Evolutionary conservation across 1,284 basidiomycete species (phyloP).

Genomic region (Boletus coffeatus): DNA sequence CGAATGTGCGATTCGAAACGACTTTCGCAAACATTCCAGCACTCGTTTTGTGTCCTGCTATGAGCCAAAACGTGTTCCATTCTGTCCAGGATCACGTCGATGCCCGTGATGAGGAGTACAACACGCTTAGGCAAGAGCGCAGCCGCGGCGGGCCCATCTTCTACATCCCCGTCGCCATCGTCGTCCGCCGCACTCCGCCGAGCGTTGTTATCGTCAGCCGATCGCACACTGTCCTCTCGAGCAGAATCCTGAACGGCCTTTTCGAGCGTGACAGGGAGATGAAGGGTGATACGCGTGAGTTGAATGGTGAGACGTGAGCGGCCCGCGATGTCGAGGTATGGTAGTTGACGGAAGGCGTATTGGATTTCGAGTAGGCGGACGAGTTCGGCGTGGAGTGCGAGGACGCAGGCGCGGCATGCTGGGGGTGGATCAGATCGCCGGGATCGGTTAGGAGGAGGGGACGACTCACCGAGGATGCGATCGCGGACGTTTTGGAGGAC

Average conservation of each 20-base stretch:
- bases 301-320: conserved; percentile 73
- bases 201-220: neutral
- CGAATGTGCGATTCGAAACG: too few relatives aligned
- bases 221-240: conserved; percentile 9
- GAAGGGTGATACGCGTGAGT: conserved; percentile 75
- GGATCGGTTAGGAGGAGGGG: neutral
- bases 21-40: too few relatives aligned
- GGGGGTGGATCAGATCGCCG: neutral
- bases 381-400: conserved; percentile 69
- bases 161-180: conserved; percentile 7
- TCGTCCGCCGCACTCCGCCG: conserved; percentile 9
- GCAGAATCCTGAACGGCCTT: conserved; percentile 48
- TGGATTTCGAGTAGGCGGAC: conserved; percentile 74
- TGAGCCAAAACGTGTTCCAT: conserved; percentile 53
- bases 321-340: conserved; percentile 76
- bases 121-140: conserved; percentile 52
- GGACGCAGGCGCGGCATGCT: conserved; percentile 75
- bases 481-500: conserved; percentile 61
- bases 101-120: conserved; percentile 49
- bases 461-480: conserved; percentile 56
- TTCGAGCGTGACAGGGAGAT: conserved; percentile 74
- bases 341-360: conserved; percentile 65
- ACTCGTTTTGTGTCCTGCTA: too few relatives aligned
- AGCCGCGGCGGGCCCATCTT: conserved; percentile 6
- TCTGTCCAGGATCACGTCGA: conserved; percentile 55